phyloP scores from a whole-genome alignment of 352 stramenopile genomes.

The Globisporangium parvum region DNA sequence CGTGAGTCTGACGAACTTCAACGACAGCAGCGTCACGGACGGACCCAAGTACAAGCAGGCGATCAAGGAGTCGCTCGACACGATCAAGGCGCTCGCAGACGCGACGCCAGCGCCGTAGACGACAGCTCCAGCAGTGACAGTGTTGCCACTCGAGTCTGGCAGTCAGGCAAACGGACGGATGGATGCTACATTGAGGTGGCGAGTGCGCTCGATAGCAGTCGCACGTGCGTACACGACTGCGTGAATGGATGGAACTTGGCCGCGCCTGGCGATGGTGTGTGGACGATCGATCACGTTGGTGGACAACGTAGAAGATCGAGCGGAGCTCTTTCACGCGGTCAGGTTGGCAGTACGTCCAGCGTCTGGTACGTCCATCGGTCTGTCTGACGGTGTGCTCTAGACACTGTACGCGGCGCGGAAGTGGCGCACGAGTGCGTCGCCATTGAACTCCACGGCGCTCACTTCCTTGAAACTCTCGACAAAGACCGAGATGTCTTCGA shows the following conservation, averaged over 20 bases:
- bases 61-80: slow-evolving; percentile 62
- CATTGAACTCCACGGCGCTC: slow-evolving; percentile 61
- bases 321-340: not conserved
- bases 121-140: too few species aligned
- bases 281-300: too few species aligned
- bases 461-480: slow-evolving; percentile 71
- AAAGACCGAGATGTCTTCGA: slow-evolving; percentile 72
- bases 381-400: not conserved
- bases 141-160: not conserved
- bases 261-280: too few species aligned
- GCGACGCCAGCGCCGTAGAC: slow-evolving; percentile 18
- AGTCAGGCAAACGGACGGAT: not conserved
- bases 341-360: not conserved
- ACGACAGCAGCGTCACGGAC: slow-evolving; percentile 66
- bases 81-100: slow-evolving; percentile 71
- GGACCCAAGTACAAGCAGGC: slow-evolving; percentile 61
- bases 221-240: too few species aligned
- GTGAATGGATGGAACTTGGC: too few species aligned
- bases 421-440: slow-evolving; percentile 45
- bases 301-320: too few species aligned
- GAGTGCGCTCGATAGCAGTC: not conserved
- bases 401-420: slow-evolving; percentile 47
- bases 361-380: not conserved
- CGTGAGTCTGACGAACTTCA: slow-evolving; percentile 85
- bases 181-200: not conserved